phyloP scores from a whole-genome alignment of 148 eudicot genomes.

The Diospyros kaki region DNA sequence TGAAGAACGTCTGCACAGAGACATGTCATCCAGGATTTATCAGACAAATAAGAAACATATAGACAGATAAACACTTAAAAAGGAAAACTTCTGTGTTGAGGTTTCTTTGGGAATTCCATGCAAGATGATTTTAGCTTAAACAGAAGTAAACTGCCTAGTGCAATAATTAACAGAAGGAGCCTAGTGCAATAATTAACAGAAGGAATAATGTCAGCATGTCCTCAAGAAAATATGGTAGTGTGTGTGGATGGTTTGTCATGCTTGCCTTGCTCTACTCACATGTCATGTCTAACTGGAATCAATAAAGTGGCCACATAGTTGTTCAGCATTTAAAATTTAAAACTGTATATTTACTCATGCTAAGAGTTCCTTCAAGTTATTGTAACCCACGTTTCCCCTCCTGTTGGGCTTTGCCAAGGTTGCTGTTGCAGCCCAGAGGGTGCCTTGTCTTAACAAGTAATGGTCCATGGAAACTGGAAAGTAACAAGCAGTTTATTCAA shows the following conservation, averaged over 20 bases:
- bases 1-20: constrained; percentile 67
- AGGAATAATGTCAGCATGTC: not conserved
- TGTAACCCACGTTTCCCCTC: not conserved
- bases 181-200: not conserved
- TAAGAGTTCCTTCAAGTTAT: not conserved
- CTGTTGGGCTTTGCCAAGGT: not conserved
- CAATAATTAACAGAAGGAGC: not conserved
- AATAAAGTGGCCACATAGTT: not conserved
- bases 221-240: not conserved
- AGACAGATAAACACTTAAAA: not conserved
- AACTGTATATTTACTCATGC: not conserved
- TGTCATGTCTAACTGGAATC: not conserved
- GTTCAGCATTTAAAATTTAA: not conserved
- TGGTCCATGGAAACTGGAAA: not conserved
- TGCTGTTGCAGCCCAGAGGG: not conserved
- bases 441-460: not conserved
- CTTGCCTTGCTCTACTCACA: not conserved
- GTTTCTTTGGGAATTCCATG: not conserved
- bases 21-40: not conserved
- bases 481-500: not conserved
- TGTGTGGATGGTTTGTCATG: not conserved
- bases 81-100: not conserved
- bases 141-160: not conserved
- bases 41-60: constrained; percentile 10
- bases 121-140: not conserved